These are phyloP conservation scores for Trametes versicolor DNA, from an alignment of 1,284 basidiomycete genomes.

Conservation along the genomic window DNA sequence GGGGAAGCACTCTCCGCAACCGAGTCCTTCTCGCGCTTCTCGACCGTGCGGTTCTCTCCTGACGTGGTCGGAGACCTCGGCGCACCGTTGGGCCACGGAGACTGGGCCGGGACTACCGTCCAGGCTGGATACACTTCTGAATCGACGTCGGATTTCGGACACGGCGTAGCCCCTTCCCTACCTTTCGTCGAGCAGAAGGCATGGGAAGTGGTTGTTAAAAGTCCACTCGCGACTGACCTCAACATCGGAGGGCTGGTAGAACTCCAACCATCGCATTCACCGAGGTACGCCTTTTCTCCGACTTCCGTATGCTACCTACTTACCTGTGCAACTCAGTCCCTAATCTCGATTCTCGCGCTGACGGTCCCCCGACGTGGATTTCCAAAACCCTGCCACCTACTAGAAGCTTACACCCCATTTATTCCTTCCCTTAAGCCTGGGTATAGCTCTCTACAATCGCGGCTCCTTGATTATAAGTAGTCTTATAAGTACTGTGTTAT, in stretches of 20 bases:
- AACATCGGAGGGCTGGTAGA: not conserved
- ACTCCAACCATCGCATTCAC: not conserved
- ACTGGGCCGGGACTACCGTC: not conserved
- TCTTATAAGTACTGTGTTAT: no score
- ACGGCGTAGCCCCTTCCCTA: no score
- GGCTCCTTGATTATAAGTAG: no score
- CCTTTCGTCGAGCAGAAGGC: not conserved
- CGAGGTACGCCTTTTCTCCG: not conserved
- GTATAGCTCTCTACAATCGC: no score
- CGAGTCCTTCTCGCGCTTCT: conserved; percentile 12
- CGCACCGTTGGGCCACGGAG: conserved; percentile 24
- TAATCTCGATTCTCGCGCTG: no score
- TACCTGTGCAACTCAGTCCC: no score
- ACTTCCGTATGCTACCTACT: no score
- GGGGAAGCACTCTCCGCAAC: conserved; percentile 4
- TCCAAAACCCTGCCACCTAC: no score
- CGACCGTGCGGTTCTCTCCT: conserved; percentile 20
- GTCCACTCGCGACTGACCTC: not conserved
- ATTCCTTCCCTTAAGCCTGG: no score
- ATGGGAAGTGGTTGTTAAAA: not conserved
- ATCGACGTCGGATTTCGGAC: not conserved
- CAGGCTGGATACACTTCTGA: not conserved
- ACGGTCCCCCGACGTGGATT: no score
- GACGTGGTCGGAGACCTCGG: conserved; percentile 33
- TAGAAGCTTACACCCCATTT: no score